phyloP scores from a whole-genome alignment of 2,329 filamentous ascomycete species.

The Coniella vitis region DNA sequence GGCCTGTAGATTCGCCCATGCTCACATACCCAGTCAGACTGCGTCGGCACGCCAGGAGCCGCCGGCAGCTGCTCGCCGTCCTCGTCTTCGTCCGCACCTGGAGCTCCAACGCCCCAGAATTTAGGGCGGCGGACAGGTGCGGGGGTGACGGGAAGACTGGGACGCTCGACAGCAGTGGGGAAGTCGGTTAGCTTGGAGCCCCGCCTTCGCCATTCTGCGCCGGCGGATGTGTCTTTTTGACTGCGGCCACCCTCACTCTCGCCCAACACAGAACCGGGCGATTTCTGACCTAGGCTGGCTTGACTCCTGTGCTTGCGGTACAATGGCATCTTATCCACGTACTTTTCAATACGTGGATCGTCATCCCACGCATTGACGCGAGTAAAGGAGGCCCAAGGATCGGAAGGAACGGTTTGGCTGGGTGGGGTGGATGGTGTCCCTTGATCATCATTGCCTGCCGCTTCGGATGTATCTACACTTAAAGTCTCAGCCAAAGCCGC shows the following conservation, averaged over 20 bases:
- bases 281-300: constrained; percentile 22
- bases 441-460: constrained; percentile 34
- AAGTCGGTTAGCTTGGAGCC: constrained; percentile 77
- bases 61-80: constrained; percentile 56
- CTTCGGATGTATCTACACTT: constrained; percentile 29
- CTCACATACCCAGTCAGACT: constrained; percentile 91
- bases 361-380: constrained; percentile 89
- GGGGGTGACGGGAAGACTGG: constrained; percentile 85
- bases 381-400: constrained; percentile 68
- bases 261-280: constrained; percentile 18
- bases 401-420: constrained; percentile 38
- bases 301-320: constrained; percentile 35
- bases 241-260: constrained; percentile 4
- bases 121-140: constrained; percentile 65
- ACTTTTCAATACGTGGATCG: constrained; percentile 78
- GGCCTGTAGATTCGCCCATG: constrained; percentile 43
- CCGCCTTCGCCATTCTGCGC: constrained; percentile 23
- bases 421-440: constrained; percentile 43
- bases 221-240: constrained; percentile 12
- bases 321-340: constrained; percentile 71
- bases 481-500: constrained; percentile 26
- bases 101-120: constrained; percentile 53
- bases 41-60: constrained; percentile 77
- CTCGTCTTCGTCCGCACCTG: constrained; percentile 42
- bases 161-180: constrained; percentile 72